Percentiles rank a stretch among this genome's conserved stretches.
These are phyloP conservation scores for Podospora australis DNA, from an alignment of 495 filamentous ascomycete species.

Conservation along the genomic window DNA sequence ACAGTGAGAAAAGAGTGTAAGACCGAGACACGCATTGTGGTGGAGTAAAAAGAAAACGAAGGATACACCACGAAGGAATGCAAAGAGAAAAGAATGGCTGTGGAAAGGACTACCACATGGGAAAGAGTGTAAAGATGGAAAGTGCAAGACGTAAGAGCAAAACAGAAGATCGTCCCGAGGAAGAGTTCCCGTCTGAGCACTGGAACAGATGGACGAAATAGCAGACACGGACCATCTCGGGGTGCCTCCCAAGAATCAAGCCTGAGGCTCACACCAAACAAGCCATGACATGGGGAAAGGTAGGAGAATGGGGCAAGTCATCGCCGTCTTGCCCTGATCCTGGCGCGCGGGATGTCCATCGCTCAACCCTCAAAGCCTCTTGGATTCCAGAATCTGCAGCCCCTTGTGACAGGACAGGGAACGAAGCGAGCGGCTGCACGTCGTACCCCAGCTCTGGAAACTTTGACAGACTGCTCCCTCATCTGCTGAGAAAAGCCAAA, in stretches of 20 bases:
- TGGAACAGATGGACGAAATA: too few species aligned
- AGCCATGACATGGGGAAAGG: background rate
- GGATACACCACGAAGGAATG: background rate
- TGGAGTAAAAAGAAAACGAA: background rate
- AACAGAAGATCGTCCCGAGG: background rate
- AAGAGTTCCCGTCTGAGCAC: background rate
- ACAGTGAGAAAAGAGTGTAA: slow-evolving; percentile 3
- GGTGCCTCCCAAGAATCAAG: background rate
- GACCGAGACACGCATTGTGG: slow-evolving; percentile 3
- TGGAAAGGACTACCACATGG: slow-evolving; percentile 3
- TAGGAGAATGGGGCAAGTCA: background rate
- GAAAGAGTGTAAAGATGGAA: background rate
- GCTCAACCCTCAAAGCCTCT: background rate
- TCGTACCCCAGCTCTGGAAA: too few species aligned
- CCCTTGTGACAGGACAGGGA: background rate
- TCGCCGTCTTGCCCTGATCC: background rate
- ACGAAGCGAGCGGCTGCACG: too few species aligned
- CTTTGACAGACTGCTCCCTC: too few species aligned
- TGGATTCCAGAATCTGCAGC: background rate
- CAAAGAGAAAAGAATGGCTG: slow-evolving; percentile 2
- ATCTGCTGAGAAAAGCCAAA: too few species aligned
- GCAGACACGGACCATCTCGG: background rate
- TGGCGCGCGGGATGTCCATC: background rate
- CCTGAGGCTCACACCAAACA: background rate
- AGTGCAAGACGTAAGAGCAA: slow-evolving; percentile 1